Evolutionary conservation across 352 stramenopile genomes (phyloP).

Genomic region (Phytophthora podocarpi): DNA sequence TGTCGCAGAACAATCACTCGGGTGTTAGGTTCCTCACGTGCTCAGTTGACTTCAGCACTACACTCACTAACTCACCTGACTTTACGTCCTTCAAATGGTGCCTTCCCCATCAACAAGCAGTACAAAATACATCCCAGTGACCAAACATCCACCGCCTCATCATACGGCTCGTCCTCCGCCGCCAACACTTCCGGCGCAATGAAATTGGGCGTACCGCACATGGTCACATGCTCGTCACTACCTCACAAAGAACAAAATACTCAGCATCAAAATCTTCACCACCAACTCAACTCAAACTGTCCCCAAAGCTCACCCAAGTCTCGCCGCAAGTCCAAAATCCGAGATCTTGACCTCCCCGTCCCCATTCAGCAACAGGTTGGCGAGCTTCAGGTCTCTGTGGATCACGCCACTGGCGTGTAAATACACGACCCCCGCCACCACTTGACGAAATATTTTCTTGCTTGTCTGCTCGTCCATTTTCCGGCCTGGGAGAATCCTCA

Average conservation of each 20-base stretch:
- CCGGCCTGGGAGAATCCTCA: constrained; percentile 39
- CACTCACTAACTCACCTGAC: constrained; percentile 47
- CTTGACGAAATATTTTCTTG: constrained; percentile 63
- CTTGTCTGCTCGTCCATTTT: constrained; percentile 48
- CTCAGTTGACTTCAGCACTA: background rate
- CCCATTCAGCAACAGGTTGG: constrained; percentile 69
- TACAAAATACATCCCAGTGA: constrained; percentile 84
- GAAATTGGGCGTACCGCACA: constrained; percentile 87
- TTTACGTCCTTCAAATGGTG: constrained; percentile 77
- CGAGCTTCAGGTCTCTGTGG: constrained; percentile 80
- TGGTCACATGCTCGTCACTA: constrained; percentile 64
- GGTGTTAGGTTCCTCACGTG: too few relatives aligned
- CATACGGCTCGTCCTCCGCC: constrained; percentile 48
- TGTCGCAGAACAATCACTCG: background rate
- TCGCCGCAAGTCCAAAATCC: constrained; percentile 75
- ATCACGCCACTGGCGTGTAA: constrained; percentile 69
- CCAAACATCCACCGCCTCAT: constrained; percentile 77
- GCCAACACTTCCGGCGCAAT: constrained; percentile 78
- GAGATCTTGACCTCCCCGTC: constrained; percentile 69
- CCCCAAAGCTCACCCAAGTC: constrained; percentile 52
- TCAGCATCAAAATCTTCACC: background rate
- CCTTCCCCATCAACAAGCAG: constrained; percentile 63
- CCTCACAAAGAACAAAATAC: background rate
- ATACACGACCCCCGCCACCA: constrained; percentile 57
- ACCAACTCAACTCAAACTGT: background rate